Conservation (phyloP, 2,329 filamentous ascomycete genomes). For the Colletotrichum caudatum region DNA sequence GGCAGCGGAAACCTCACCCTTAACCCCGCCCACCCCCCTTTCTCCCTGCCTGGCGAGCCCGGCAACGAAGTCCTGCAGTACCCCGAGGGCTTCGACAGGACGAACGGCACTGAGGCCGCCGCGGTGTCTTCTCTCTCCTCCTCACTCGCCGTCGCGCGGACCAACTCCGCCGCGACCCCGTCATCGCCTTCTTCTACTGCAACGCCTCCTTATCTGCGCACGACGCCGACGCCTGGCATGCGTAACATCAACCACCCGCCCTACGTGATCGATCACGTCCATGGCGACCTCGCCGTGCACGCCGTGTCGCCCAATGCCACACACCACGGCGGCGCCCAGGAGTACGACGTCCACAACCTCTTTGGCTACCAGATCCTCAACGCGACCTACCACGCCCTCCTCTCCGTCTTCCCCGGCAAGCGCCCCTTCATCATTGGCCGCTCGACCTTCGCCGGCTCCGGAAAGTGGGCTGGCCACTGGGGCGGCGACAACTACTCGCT, state of each 20-base stretch:
- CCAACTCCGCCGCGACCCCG: constrained; percentile 46
- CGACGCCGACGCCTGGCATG: constrained; percentile 70
- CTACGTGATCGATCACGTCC: constrained; percentile 80
- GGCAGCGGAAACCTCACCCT: constrained; percentile 71
- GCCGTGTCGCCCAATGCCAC: constrained; percentile 83
- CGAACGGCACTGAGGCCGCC: constrained; percentile 69
- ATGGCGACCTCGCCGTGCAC: constrained; percentile 78
- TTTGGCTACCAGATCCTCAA: constrained; percentile 81
- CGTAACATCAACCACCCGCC: constrained; percentile 80
- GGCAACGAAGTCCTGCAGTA: constrained; percentile 60
- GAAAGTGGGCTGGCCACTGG: constrained; percentile 85
- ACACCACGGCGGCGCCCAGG: constrained; percentile 76
- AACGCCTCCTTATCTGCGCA: constrained; percentile 52
- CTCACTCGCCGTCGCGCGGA: constrained; percentile 49
- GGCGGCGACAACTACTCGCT: constrained; percentile 79
- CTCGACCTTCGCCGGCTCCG: constrained; percentile 82
- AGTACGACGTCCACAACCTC: constrained; percentile 88
- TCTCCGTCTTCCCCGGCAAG: constrained; percentile 72
- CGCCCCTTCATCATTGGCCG: constrained; percentile 88
- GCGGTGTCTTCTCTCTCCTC: constrained; percentile 65
- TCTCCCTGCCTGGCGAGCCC: constrained; percentile 69
- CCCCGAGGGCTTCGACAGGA: constrained; percentile 70
- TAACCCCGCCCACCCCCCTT: constrained; percentile 73
- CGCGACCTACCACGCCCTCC: constrained; percentile 79
- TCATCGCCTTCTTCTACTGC: constrained; percentile 45